Base-by-base conservation (phyloP, 1,284 basidiomycete species). In the Trametes pubescens region DNA sequence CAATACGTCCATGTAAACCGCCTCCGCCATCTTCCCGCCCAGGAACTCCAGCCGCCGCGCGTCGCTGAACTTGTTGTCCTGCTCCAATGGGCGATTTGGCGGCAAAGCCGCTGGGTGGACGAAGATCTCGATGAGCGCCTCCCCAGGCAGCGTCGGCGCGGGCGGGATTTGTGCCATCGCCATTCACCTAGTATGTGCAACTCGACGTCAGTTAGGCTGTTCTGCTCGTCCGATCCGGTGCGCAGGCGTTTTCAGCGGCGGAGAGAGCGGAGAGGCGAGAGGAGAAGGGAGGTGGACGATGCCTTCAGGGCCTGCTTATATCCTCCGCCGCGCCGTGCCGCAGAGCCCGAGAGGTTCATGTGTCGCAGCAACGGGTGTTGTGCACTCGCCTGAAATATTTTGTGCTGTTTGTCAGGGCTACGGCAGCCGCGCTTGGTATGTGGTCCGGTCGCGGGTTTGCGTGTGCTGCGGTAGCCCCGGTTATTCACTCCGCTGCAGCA, bases 121-220 rank as follows among this genome's bases (percentile, higher is more conserved):
- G 52, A 65, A 68, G 16, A 65, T 52, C 16, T 55, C 61, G 3
- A 61, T 55, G 8, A 24, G 51, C 7, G 58, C 59, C 44, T 63
- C 49, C 3, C 55, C 58, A 6, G 58, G 53, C 14, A 68, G 46
- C 32, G 34, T 34, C 0, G 66, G 64, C 6, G 64, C 64, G 10
- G 57, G 49, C 0, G 66, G 66, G 8, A 55, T 18, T 47, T 14
- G 22, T 5, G 40, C 21, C 21, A 53, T 57, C 43, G 35, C 3
- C n/a, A 34, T 32, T 7, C 6, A 29, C 35, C 22, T 48, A 22
- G n/a, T 52, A 21, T 4, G 46, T 26, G 18, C 29, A 26, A 26
- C 4, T 11, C 5, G 7, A 32, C 18, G 38, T 55, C 40, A 34
- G 53, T 34, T 48, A 29, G 24, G 6, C 24, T 24, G n/a, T 22